These are phyloP conservation scores for Penicillium antarcticum DNA, from an alignment of 495 filamentous ascomycete genomes.

Conservation along the genomic window DNA sequence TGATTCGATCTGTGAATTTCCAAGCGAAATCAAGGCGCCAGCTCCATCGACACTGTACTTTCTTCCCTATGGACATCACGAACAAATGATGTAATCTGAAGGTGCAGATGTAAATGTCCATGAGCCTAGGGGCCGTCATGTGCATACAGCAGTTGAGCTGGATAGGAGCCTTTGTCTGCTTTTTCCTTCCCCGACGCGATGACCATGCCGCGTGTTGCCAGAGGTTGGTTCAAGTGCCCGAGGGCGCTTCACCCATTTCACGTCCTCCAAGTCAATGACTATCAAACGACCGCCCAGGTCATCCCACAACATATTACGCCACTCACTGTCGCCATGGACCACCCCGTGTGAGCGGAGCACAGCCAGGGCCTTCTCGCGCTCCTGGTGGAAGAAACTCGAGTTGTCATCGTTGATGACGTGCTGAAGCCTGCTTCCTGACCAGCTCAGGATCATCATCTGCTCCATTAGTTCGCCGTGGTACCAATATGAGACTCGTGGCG, in stretches of 20 bases:
- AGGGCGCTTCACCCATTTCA: constrained; percentile 15
- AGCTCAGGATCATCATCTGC: constrained; percentile 25
- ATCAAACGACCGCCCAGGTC: constrained; percentile 5
- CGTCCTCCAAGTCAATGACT: constrained; percentile 23
- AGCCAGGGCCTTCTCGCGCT: constrained; percentile 15
- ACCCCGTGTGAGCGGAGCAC: constrained; percentile 12
- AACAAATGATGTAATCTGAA: too few relatives aligned
- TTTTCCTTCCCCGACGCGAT: constrained; percentile 1
- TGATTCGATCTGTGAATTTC: too few relatives aligned
- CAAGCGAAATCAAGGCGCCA: too few relatives aligned
- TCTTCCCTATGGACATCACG: too few relatives aligned
- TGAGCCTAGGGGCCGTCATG: not conserved
- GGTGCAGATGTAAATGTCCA: too few relatives aligned
- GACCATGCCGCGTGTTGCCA: constrained; percentile 5
- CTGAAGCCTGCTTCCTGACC: constrained; percentile 22
- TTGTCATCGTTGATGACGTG: constrained; percentile 18
- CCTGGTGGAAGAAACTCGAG: constrained; percentile 13
- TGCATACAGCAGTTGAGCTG: constrained; percentile 3
- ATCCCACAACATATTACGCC: constrained; percentile 20
- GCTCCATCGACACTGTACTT: too few relatives aligned
- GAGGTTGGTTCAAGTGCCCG: constrained; percentile 1
- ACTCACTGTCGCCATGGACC: constrained; percentile 17
- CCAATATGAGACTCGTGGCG: constrained; percentile 20
- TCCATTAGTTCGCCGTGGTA: constrained; percentile 25
- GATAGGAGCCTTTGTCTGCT: not conserved